Conservation (phyloP, 306 rosid genomes). For the Benincasa hispida region DNA sequence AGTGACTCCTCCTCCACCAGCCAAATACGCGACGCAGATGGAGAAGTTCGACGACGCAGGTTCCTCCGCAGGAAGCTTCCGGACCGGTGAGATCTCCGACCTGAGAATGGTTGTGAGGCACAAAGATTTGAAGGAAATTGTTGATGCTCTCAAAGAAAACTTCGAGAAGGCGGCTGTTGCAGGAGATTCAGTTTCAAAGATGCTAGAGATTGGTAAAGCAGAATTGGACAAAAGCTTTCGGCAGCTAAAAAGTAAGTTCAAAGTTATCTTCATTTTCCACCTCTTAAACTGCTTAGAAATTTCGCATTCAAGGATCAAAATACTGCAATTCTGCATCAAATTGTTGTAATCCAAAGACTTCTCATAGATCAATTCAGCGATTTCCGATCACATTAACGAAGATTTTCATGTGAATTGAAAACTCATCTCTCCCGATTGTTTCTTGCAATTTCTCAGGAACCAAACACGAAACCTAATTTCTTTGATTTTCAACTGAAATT, state of each 20-base stretch:
- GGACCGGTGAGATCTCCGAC: slow-evolving; percentile 40
- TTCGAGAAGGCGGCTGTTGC: slow-evolving; percentile 71
- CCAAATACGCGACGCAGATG: slow-evolving; percentile 17
- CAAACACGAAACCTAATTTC: slow-evolving; percentile 2
- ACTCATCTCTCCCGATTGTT: neutral
- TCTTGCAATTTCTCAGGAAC: slow-evolving; percentile 8
- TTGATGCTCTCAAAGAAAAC: slow-evolving; percentile 64
- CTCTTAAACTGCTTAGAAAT: slow-evolving; percentile 4
- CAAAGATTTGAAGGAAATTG: slow-evolving; percentile 79
- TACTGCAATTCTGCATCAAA: neutral
- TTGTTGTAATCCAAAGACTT: neutral
- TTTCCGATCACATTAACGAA: neutral
- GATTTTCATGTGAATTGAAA: neutral
- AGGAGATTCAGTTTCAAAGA: slow-evolving; percentile 72
- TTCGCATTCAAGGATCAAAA: neutral
- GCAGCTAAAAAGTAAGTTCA: slow-evolving; percentile 62
- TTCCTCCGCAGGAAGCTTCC: slow-evolving; percentile 23
- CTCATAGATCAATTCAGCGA: neutral
- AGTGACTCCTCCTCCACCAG: slow-evolving; percentile 2
- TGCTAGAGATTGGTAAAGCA: slow-evolving; percentile 74
- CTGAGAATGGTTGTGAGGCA: slow-evolving; percentile 90
- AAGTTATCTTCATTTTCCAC: neutral
- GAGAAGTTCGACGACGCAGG: slow-evolving; percentile 23
- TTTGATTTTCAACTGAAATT: neutral
- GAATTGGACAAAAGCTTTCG: slow-evolving; percentile 83